Base-by-base conservation (phyloP, 148 eudicot genomes). In the Silene conica region DNA sequence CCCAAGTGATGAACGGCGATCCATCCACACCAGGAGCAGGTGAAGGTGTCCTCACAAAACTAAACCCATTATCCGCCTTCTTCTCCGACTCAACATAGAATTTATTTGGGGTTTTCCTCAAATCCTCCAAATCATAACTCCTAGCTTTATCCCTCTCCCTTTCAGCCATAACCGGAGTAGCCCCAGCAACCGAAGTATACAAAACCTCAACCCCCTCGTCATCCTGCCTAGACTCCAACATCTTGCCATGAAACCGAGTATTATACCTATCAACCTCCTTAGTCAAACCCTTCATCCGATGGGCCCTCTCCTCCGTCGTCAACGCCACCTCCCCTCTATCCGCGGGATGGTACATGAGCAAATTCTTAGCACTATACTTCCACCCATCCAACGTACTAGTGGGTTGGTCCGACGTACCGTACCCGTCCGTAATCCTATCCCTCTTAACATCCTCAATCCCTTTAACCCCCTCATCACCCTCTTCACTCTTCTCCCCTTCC, bases 1-100 rank as follows among this genome's bases (percentile, higher is more conserved):
- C 98, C 98, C 98, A 93, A 5, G 98, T 93, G 12, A 93, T 93
- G 67, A 93, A 85, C 0, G 98, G 98, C 0, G 97, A 91, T 67
- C 78, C 96, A 63, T 91, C 98, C 52, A 77, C 95, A 62, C 98
- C 98, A 0, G 98, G 97, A 21, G 92, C 97, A 75, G 98, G 98
- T 1, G 97, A 94, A 0, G 98, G 98, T 5, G 97, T 94, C 75
- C 75, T 84, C 8, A 94, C 98, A 77, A 76, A 94, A 9, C 78
- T 89, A 68, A 89, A 93, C 31, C 98, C 98, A 82, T 93, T 87
- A 10, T 88, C 89, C 0, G 90, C 91, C 76, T 80, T 88, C 81
- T 89, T 93, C 75, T 83, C 83, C 3, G 92, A 84, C 67, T 91
- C 98, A 16, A 87, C 87, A 78, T 86, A 93, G 70, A 84, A 93